Percentiles rank a stretch among this genome's conserved stretches.
phyloP scores from a whole-genome alignment of 2,329 filamentous ascomycete species.

The Pseudogymnoascus sp. region DNA sequence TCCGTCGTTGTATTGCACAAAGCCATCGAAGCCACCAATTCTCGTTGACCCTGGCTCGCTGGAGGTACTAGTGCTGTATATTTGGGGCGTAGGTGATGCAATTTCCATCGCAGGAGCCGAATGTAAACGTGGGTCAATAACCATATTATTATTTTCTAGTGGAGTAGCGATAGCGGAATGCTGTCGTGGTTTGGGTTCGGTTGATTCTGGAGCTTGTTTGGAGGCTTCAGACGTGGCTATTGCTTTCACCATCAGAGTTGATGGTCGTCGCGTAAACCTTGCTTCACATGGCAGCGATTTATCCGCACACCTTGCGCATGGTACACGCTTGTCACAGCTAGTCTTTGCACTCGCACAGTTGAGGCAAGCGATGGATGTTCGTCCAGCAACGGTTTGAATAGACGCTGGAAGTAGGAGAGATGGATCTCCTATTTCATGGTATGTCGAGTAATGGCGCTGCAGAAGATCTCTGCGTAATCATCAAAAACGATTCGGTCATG shows the following conservation, averaged over 20 bases:
- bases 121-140: not conserved
- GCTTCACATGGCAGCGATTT: slow-evolving; percentile 41
- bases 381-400: slow-evolving; percentile 33
- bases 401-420: slow-evolving; percentile 37
- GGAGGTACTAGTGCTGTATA: slow-evolving; percentile 29
- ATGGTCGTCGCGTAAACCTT: slow-evolving; percentile 42
- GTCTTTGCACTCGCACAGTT: slow-evolving; percentile 44
- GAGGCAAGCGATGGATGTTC: slow-evolving; percentile 40
- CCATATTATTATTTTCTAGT: not conserved
- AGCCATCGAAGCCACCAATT: slow-evolving; percentile 34
- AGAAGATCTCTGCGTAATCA: slow-evolving; percentile 35
- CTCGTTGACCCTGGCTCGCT: slow-evolving; percentile 29
- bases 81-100: slow-evolving; percentile 21
- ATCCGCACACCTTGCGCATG: slow-evolving; percentile 40
- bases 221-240: not conserved
- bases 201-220: not conserved
- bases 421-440: slow-evolving; percentile 41
- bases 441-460: slow-evolving; percentile 42
- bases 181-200: not conserved
- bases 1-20: slow-evolving; percentile 32
- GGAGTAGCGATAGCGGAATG: not conserved
- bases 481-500: not conserved
- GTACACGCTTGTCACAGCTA: slow-evolving; percentile 41
- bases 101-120: not conserved
- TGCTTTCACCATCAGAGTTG: slow-evolving; percentile 31